These are phyloP conservation scores for Blumeria graminis DNA, from an alignment of 2,329 filamentous ascomycete genomes.

Conservation along the genomic window DNA sequence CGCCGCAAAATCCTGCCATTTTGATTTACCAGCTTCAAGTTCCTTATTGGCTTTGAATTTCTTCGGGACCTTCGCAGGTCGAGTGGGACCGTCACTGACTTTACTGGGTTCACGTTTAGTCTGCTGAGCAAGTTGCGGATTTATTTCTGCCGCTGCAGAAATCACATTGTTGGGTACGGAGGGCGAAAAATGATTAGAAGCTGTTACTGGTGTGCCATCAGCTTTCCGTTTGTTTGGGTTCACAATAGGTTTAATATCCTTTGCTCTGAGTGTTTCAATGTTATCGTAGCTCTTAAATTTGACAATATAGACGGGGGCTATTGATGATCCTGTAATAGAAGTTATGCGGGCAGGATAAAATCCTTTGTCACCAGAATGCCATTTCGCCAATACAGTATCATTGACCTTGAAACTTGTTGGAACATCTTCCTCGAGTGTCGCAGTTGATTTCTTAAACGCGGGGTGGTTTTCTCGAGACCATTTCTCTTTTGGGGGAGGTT, in stretches of 20 bases:
- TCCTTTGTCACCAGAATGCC: conserved; percentile 65
- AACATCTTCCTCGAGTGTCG: conserved; percentile 24
- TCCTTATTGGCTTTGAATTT: conserved; percentile 82
- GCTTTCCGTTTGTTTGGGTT: conserved; percentile 63
- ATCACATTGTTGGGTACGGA: conserved; percentile 17
- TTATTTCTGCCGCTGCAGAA: conserved; percentile 25
- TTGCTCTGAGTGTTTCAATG: conserved; percentile 56
- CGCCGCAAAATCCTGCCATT: conserved; percentile 80
- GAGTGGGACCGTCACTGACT: conserved; percentile 29
- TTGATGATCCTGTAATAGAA: conserved; percentile 78
- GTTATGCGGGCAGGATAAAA: conserved; percentile 89
- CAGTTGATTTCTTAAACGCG: conserved; percentile 38
- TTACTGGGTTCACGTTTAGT: conserved; percentile 39
- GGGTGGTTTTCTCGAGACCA: conserved; percentile 65
- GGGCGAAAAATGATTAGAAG: conserved; percentile 20
- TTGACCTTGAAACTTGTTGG: conserved; percentile 55
- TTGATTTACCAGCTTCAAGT: conserved; percentile 70
- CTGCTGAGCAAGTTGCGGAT: conserved; percentile 38
- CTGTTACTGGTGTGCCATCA: conserved; percentile 39
- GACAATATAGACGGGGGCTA: conserved; percentile 76
- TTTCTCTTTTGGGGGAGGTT: conserved; percentile 38
- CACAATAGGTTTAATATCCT: conserved; percentile 61
- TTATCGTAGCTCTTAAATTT: conserved; percentile 83
- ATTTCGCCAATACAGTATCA: conserved; percentile 75
- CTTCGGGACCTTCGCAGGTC: conserved; percentile 49